phyloP scores from a whole-genome alignment of 2,329 filamentous ascomycete genomes.

The Microcyclosporella mali region DNA sequence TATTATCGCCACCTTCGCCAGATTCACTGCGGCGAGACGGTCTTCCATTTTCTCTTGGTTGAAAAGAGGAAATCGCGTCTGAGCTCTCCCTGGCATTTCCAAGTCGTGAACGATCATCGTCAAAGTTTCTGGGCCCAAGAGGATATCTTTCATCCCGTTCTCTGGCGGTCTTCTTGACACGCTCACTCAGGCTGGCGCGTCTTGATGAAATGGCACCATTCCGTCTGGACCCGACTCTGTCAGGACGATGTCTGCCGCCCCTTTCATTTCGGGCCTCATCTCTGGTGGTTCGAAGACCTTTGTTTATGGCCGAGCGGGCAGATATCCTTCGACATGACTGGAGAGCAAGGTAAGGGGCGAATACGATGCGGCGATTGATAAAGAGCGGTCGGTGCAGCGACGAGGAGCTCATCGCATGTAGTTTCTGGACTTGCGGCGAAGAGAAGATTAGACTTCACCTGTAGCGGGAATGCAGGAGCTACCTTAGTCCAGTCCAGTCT shows the following conservation, averaged over 20 bases:
- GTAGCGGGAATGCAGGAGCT: neutral
- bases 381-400: constrained; percentile 5
- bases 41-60: too few species aligned
- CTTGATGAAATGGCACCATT: neutral
- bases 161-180: neutral
- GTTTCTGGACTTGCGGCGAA: neutral
- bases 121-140: neutral
- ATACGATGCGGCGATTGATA: constrained; percentile 9
- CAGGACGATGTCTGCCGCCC: constrained; percentile 14
- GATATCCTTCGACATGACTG: constrained; percentile 44
- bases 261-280: constrained; percentile 8
- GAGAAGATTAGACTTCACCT: neutral
- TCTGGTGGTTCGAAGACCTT: constrained; percentile 49
- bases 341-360: too few species aligned
- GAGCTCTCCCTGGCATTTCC: neutral
- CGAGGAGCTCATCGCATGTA: constrained; percentile 5
- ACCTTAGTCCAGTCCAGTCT: too few species aligned
- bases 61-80: neutral
- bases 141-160: neutral
- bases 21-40: too few species aligned
- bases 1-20: too few species aligned
- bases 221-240: neutral
- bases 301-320: constrained; percentile 62
- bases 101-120: neutral
- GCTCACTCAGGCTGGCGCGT: neutral